Base-by-base conservation (phyloP, 371 early-diverging fungal genomes). In the Chytridium lagenaria region DNA sequence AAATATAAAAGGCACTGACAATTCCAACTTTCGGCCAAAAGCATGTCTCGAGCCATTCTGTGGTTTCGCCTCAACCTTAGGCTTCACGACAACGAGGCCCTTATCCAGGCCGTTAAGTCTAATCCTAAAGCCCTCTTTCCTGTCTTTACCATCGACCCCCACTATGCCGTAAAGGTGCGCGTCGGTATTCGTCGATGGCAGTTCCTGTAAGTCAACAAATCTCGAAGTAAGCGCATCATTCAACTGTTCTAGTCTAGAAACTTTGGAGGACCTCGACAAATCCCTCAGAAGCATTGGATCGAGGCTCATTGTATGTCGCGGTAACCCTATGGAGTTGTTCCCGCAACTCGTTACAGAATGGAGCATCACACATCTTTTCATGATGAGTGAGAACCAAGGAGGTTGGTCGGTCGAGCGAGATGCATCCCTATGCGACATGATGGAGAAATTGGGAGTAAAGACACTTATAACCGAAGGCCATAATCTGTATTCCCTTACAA, bases 61-160 rank as follows among this genome's bases (percentile, higher is more conserved):
- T 80, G 81, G 81, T 76, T 80, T 40, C 73, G 81, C 0, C 72
- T 59, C n/a, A 78, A 39, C 61, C 69, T 76, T 15, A 57, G 81
- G 2, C 72, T 80, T 15, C 77, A 80, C 50, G 81, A 80, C 71
- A 74, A 73, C 44, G 61, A 51, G 12, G 77, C 77, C 23, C 74
- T 79, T 2, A 36, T 39, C 16, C 55, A 44, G 5, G 72, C 74
- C 5, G 19, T 51, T 16, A 36, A 55, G 10, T 37, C 64, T 12
- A 71, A 68, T n/a, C 70, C 72, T 2, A 22, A 2, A 26, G 28
- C 39, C 2, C 40, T 78, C 23, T 63, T 73, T 50, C 73, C 79
- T 3, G 66, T 78, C 33, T 78, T 59, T 64, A 51, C 55, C 33
- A 39, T 64, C 59, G 77, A 77, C 50, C 69, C 76, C 59, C 72